Evolutionary conservation across 106 monocot genomes (phyloP).

Genomic region (Xerophyta viscosa): DNA sequence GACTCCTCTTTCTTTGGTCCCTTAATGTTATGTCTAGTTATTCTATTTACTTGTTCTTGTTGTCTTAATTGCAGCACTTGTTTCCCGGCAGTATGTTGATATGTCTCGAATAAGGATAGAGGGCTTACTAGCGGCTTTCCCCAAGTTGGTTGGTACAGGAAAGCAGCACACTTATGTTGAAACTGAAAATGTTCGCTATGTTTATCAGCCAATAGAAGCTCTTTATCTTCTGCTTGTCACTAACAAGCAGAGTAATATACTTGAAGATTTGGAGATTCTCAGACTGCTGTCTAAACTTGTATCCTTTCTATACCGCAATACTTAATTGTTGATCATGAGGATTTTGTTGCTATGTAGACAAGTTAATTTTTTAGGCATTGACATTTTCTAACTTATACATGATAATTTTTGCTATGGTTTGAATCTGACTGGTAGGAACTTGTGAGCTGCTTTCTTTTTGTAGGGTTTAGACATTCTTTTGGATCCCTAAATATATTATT

Average conservation of each 20-base stretch:
- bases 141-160: constrained; percentile 88
- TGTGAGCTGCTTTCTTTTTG: no score
- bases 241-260: constrained; percentile 96
- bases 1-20: neutral
- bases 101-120: constrained; percentile 97
- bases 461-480: no score
- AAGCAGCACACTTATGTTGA: constrained; percentile 98
- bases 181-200: constrained; percentile 98
- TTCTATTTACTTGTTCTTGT: no score
- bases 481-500: no score
- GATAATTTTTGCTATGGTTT: no score
- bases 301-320: constrained; percentile 30
- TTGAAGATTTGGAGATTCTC: constrained; percentile 86
- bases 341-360: no score
- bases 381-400: no score
- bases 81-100: constrained; percentile 95
- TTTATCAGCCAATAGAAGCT: constrained; percentile 88
- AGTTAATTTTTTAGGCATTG: no score
- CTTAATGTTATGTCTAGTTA: no score
- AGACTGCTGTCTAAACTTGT: constrained; percentile 84
- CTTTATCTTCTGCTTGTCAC: constrained; percentile 85
- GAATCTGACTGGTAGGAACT: no score
- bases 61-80: constrained; percentile 63
- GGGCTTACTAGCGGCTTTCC: constrained; percentile 95
- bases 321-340: no score